Conservation (phyloP, 495 filamentous ascomycete species). For the Collariella sp. region DNA sequence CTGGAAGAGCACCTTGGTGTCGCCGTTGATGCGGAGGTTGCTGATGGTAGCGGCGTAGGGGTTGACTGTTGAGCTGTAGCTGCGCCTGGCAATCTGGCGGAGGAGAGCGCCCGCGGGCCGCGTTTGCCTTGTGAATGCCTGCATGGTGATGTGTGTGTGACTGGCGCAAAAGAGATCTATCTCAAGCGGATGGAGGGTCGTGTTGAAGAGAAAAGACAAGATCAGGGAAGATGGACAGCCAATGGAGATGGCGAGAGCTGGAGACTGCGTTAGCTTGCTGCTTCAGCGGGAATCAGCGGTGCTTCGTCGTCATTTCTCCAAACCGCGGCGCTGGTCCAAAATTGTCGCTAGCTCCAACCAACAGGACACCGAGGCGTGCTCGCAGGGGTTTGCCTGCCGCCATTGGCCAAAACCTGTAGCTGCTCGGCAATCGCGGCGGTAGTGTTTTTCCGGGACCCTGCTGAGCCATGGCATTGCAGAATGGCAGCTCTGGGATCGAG, state of each 20-base stretch:
- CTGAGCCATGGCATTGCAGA: not conserved
- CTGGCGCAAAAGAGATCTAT: not conserved
- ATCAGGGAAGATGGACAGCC: not conserved
- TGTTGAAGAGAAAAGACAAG: not conserved
- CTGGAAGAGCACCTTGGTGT: conserved; percentile 94
- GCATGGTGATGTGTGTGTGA: conserved; percentile 28
- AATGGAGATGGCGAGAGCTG: conserved; percentile 3
- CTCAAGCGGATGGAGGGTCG: not conserved
- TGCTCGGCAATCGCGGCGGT: conserved; percentile 7
- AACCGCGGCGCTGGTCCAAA: conserved; percentile 8
- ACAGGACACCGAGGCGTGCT: not conserved
- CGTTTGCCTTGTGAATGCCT: conserved; percentile 40
- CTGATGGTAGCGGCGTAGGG: conserved; percentile 74
- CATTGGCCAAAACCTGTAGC: not conserved
- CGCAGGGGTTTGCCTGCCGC: conserved; percentile 1
- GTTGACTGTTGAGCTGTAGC: conserved; percentile 58
- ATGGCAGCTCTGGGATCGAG: not conserved
- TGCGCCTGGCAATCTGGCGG: conserved; percentile 46
- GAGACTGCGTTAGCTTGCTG: not conserved
- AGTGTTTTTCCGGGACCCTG: conserved; percentile 8
- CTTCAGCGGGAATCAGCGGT: not conserved
- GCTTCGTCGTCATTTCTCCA: conserved; percentile 16
- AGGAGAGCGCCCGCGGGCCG: conserved; percentile 38
- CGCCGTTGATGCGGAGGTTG: conserved; percentile 84
- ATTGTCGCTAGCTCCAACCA: conserved; percentile 12